Evolutionary conservation across 208 protist genomes (phyloP).

Genomic region (Acanthamoeba culbertsoni): DNA sequence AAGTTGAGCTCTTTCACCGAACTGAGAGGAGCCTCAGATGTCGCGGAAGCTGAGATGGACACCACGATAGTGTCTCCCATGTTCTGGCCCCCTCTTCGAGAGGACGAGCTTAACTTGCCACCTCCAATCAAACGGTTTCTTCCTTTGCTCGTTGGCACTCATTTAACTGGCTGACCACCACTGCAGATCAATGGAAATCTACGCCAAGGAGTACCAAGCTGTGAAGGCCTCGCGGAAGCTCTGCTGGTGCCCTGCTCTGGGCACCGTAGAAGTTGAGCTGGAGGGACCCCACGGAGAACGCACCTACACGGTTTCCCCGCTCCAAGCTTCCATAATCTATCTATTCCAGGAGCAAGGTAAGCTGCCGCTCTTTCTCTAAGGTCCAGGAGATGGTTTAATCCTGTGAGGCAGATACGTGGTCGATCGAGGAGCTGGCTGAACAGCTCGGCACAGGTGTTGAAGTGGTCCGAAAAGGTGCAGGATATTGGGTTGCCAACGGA

Average conservation of each 20-base stretch:
- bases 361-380: background rate
- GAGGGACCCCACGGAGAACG: background rate
- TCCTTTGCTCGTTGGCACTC: background rate
- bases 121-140: background rate
- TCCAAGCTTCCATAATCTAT: constrained; percentile 43
- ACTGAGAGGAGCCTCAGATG: background rate
- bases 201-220: background rate
- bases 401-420: background rate
- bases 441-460: background rate
- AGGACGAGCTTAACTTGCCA: constrained; percentile 19
- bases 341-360: constrained; percentile 48
- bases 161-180: background rate
- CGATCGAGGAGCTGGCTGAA: background rate
- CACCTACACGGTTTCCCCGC: background rate
- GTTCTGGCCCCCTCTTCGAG: constrained; percentile 45
- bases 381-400: background rate
- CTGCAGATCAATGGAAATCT: constrained; percentile 24
- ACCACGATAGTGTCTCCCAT: constrained; percentile 20
- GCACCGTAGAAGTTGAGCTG: constrained; percentile 21
- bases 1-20: background rate
- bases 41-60: background rate
- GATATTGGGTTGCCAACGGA: constrained; percentile 31
- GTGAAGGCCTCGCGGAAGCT: constrained; percentile 8
- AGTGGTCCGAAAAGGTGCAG: background rate
- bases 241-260: background rate